Evolutionary conservation across 805 yeast species (phyloP).

Genomic region (Ogataea nonfermentans): DNA sequence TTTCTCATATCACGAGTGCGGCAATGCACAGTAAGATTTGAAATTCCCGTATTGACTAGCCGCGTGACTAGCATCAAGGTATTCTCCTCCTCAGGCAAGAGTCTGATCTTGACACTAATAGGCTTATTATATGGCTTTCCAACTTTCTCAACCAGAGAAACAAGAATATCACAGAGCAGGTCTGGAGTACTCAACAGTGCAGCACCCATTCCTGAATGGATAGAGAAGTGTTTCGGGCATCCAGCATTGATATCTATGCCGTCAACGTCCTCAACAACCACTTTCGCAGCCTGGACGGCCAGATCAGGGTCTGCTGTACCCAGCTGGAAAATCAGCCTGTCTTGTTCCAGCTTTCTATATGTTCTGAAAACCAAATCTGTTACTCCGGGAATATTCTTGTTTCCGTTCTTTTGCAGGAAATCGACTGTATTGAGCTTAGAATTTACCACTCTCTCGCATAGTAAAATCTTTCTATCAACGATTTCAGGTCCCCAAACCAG

Average conservation of each 20-base stretch:
- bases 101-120: constrained; percentile 85
- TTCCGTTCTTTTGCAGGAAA: constrained; percentile 43
- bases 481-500: constrained; percentile 97
- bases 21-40: constrained; percentile 87
- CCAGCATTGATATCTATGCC: constrained; percentile 96
- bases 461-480: constrained; percentile 77
- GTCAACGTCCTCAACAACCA: constrained; percentile 81
- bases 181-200: constrained; percentile 85
- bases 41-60: constrained; percentile 73
- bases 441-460: constrained; percentile 66
- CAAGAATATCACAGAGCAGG: constrained; percentile 64
- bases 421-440: constrained; percentile 57
- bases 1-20: constrained; percentile 87
- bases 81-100: constrained; percentile 61
- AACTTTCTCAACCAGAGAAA: constrained; percentile 68
- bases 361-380: constrained; percentile 68
- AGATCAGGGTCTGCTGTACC: constrained; percentile 82
- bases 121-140: constrained; percentile 77
- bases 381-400: constrained; percentile 43
- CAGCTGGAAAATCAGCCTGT: constrained; percentile 78
- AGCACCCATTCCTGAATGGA: constrained; percentile 98
- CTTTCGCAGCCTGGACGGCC: constrained; percentile 84
- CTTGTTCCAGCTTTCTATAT: constrained; percentile 56
- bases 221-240: constrained; percentile 93
- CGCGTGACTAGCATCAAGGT: constrained; percentile 58